Conservation (phyloP, 768 basidiomycete genomes). For the Sarcomyxa edulis region DNA sequence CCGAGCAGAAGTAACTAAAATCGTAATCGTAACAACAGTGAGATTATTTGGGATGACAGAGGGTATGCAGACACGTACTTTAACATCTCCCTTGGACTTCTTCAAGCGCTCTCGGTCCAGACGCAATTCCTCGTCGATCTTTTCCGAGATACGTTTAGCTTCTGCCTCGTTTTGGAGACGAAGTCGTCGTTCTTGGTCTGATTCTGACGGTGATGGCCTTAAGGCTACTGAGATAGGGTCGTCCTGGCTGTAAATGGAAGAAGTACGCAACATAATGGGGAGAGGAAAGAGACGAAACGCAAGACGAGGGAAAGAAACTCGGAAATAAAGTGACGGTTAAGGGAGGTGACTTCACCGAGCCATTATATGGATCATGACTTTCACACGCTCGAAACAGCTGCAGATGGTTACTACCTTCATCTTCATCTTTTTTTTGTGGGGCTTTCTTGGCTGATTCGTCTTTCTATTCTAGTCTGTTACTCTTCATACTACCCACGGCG, state of each 20-base stretch:
- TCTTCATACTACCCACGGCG: constrained; percentile 89
- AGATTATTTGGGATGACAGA: constrained; percentile 31
- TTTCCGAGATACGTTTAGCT: constrained; percentile 71
- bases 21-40: constrained; percentile 5
- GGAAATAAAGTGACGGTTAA: constrained; percentile 10
- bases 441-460: no score
- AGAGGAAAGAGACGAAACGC: constrained; percentile 19
- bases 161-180: constrained; percentile 67
- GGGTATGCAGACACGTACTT: constrained; percentile 34
- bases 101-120: constrained; percentile 61
- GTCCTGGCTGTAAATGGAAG: constrained; percentile 69
- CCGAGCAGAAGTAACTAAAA: constrained; percentile 66
- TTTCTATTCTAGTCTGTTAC: constrained; percentile 72
- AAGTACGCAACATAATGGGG: constrained; percentile 49
- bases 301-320: constrained; percentile 19
- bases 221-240: constrained; percentile 70
- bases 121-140: constrained; percentile 77
- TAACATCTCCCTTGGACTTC: constrained; percentile 69
- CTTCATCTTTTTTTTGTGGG: neutral
- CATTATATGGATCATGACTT: constrained; percentile 6
- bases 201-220: constrained; percentile 61
- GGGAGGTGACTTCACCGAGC: constrained; percentile 16
- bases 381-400: constrained; percentile 13
- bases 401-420: neutral
- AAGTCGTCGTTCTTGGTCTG: constrained; percentile 52